phyloP scores from a whole-genome alignment of 108 stramenopile species.

The Ochromonas danica region DNA sequence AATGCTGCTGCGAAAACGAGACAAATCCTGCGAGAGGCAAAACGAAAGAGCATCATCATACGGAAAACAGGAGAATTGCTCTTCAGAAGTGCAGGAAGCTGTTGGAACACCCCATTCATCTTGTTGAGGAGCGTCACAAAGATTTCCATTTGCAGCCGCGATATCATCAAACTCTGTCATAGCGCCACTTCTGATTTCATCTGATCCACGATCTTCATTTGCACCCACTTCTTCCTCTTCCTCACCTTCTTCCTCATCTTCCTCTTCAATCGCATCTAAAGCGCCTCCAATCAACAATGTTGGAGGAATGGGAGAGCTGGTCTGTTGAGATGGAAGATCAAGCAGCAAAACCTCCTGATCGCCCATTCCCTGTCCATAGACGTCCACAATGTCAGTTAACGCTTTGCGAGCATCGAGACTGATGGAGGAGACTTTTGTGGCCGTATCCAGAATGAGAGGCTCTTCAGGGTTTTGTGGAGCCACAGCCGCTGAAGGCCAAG shows the following conservation, averaged over 20 bases:
- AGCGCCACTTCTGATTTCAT: not conserved
- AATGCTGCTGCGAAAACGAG: not conserved
- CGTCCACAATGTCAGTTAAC: not conserved
- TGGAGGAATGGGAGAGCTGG: too few species aligned
- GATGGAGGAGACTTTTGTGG: too few species aligned
- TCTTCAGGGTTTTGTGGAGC: too few species aligned
- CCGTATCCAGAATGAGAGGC: too few species aligned
- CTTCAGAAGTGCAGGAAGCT: not conserved
- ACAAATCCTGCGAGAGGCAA: not conserved
- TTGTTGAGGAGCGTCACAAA: not conserved
- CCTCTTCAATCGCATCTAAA: not conserved
- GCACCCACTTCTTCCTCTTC: not conserved
- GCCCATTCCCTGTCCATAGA: not conserved
- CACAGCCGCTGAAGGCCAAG: too few species aligned
- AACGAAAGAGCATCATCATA: not conserved
- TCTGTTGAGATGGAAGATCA: too few species aligned
- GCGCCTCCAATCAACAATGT: too few species aligned
- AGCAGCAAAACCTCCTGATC: not conserved
- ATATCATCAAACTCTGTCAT: not conserved
- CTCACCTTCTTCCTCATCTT: conserved; percentile 20
- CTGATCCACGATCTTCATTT: not conserved
- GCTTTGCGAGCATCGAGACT: not conserved
- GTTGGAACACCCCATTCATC: not conserved
- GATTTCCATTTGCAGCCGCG: not conserved
- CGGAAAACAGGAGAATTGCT: not conserved